Evolutionary conservation across 176 grass and related monocot species (phyloP).

Genomic region (Zoysia japonica): DNA sequence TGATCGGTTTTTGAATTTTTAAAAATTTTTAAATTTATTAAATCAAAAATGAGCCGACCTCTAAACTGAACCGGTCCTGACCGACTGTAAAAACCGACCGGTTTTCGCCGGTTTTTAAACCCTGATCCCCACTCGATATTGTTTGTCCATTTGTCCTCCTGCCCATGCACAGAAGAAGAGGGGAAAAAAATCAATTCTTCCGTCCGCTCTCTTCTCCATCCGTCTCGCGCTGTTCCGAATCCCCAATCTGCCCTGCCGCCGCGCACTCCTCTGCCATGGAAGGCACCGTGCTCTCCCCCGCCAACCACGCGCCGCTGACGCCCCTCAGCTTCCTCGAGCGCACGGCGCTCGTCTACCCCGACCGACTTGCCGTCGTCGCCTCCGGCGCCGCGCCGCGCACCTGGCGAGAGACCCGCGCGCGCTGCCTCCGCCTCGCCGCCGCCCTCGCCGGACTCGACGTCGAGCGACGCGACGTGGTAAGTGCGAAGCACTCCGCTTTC

Average conservation of each 20-base stretch:
- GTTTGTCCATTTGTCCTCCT: too few relatives aligned
- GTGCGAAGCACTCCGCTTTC: neutral
- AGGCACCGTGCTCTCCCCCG: slow-evolving; percentile 57
- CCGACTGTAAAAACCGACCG: too few relatives aligned
- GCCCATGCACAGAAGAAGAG: too few relatives aligned
- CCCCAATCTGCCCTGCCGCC: too few relatives aligned
- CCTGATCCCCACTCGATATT: too few relatives aligned
- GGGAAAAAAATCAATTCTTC: too few relatives aligned
- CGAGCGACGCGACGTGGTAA: slow-evolving; percentile 63
- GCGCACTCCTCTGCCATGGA: slow-evolving; percentile 49
- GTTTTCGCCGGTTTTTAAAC: too few relatives aligned
- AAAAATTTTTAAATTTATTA: too few relatives aligned
- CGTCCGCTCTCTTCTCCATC: neutral
- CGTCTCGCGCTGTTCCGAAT: neutral
- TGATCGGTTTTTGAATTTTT: too few relatives aligned
- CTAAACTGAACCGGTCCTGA: too few relatives aligned
- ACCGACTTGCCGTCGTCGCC: slow-evolving; percentile 49
- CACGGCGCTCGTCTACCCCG: slow-evolving; percentile 65
- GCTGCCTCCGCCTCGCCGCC: slow-evolving; percentile 79
- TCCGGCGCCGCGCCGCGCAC: slow-evolving; percentile 40
- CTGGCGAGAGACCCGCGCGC: slow-evolving; percentile 63
- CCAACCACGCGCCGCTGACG: slow-evolving; percentile 87
- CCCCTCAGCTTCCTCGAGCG: slow-evolving; percentile 86
- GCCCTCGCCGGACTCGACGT: slow-evolving; percentile 59
- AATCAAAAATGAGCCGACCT: too few relatives aligned